phyloP scores from a whole-genome alignment of 108 stramenopile genomes.

The Fistulifera solaris region DNA sequence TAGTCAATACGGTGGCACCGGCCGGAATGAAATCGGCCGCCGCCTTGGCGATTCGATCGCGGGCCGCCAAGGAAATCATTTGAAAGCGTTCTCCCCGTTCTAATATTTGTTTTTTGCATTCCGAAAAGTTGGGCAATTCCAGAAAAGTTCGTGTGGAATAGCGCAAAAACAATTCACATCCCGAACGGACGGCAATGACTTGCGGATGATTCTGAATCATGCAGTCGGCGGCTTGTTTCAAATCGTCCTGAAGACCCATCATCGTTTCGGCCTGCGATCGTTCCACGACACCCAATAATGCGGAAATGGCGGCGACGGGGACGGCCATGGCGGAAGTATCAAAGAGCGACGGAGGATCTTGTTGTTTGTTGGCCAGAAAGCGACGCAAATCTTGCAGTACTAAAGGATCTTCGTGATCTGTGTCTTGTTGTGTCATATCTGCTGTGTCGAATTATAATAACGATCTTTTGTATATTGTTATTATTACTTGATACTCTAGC shows the following conservation, averaged over 20 bases:
- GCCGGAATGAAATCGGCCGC: constrained; percentile 87
- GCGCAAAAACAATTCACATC: constrained; percentile 74
- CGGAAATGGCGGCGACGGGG: constrained; percentile 84
- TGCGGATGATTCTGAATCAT: constrained; percentile 49
- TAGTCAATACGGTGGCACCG: constrained; percentile 79
- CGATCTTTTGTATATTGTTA: too few species aligned
- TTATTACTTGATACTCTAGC: too few species aligned
- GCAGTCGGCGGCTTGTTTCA: constrained; percentile 49
- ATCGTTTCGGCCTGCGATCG: constrained; percentile 71
- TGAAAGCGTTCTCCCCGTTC: constrained; percentile 89
- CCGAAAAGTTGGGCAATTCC: constrained; percentile 66
- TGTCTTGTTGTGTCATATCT: too few species aligned
- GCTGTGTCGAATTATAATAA: too few species aligned
- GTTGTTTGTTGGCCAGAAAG: too few species aligned
- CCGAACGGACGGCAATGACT: constrained; percentile 50
- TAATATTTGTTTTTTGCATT: constrained; percentile 67
- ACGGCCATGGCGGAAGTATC: constrained; percentile 62
- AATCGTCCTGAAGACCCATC: constrained; percentile 81
- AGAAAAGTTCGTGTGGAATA: constrained; percentile 87
- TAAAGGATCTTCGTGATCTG: too few species aligned
- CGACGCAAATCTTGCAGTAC: too few species aligned
- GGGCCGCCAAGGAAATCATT: constrained; percentile 68
- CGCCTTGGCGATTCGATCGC: constrained; percentile 78
- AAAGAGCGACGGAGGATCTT: constrained; percentile 12
- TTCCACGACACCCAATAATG: constrained; percentile 73